These are phyloP conservation scores for Trichopus zeylanicus DNA, from an alignment of 116 monocot species.

Conservation along the genomic window DNA sequence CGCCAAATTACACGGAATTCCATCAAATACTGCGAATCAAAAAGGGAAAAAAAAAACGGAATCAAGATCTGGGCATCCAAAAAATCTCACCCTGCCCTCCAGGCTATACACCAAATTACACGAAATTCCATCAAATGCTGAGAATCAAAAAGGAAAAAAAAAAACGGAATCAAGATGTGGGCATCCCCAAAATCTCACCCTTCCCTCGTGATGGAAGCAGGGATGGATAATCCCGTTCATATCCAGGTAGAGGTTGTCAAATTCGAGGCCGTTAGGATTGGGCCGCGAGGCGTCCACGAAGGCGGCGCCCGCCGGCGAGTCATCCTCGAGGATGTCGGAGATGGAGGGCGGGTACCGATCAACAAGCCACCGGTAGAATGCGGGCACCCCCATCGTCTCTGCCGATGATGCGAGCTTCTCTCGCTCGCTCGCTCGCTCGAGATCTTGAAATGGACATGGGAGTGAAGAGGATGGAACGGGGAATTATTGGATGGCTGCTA, in stretches of 20 bases:
- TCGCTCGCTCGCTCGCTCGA: too few relatives aligned
- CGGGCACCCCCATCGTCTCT: slow-evolving; percentile 66
- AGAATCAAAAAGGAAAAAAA: too few relatives aligned
- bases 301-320: slow-evolving; percentile 23
- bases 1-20: too few relatives aligned
- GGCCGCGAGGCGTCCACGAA: slow-evolving; percentile 51
- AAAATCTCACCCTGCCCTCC: slow-evolving; percentile 51
- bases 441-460: too few relatives aligned
- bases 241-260: slow-evolving; percentile 94
- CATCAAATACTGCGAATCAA: too few relatives aligned
- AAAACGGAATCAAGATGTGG: too few relatives aligned
- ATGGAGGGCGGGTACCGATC: slow-evolving; percentile 67
- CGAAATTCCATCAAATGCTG: too few relatives aligned
- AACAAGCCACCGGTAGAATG: slow-evolving; percentile 79
- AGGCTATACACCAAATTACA: too few relatives aligned
- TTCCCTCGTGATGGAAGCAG: slow-evolving; percentile 92
- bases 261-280: slow-evolving; percentile 93
- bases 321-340: slow-evolving; percentile 62
- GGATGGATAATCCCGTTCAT: slow-evolving; percentile 98
- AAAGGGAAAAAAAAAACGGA: too few relatives aligned
- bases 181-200: slow-evolving; percentile 44
- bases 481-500: too few relatives aligned
- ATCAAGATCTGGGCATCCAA: too few relatives aligned
- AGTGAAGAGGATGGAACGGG: too few relatives aligned
- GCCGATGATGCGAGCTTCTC: not conserved